Conservation (phyloP, 768 basidiomycete species). For the Pleurotus eryngii region DNA sequence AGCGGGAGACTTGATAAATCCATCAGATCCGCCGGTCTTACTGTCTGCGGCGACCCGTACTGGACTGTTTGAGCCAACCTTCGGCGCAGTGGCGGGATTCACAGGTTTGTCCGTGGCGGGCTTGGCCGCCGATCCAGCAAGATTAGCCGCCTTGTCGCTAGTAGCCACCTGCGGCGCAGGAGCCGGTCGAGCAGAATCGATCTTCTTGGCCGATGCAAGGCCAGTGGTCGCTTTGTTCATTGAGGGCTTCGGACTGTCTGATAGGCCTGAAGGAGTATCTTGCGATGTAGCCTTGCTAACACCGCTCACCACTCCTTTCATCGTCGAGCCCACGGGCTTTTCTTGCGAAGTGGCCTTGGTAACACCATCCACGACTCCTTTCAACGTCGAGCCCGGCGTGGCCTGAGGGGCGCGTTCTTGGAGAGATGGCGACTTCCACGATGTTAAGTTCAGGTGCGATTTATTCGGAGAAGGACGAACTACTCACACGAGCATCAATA, state of each 20-base stretch:
- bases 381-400: no score
- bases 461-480: background rate
- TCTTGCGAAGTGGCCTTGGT: no score
- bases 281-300: no score
- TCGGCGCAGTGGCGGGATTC: background rate
- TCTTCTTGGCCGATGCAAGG: background rate
- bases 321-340: no score
- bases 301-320: no score
- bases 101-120: background rate
- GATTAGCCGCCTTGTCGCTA: background rate
- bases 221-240: no score
- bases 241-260: no score
- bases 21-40: background rate
- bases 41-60: background rate
- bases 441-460: background rate
- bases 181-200: background rate
- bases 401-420: background rate
- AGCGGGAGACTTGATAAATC: background rate
- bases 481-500: constrained; percentile 1
- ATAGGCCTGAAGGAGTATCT: no score
- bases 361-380: no score
- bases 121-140: background rate
- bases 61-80: background rate
- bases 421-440: background rate
- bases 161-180: background rate